phyloP scores from a whole-genome alignment of 495 filamentous ascomycete genomes.

The Trichoderma virens region DNA sequence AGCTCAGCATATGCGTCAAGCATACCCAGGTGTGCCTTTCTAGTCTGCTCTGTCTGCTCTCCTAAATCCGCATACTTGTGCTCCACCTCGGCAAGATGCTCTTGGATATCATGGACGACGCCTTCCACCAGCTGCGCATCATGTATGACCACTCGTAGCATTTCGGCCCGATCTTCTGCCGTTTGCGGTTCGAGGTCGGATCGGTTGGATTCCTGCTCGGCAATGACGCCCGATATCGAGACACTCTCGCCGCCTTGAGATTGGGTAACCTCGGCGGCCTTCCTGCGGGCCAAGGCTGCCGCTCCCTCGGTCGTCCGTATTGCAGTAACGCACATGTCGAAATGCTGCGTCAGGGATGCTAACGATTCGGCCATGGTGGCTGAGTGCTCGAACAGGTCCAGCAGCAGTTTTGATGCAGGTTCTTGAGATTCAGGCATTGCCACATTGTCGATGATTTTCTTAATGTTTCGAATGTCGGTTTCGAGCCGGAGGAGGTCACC shows the following conservation, averaged over 20 bases:
- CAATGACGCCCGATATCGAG: slow-evolving; percentile 47
- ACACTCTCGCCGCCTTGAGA: slow-evolving; percentile 55
- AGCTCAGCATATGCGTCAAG: slow-evolving; percentile 57
- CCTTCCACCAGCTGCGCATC: slow-evolving; percentile 86
- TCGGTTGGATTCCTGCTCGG: slow-evolving; percentile 50
- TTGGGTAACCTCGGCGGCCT: slow-evolving; percentile 45
- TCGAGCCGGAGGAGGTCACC: slow-evolving; percentile 57
- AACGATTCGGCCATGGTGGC: slow-evolving; percentile 76
- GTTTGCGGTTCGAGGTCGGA: slow-evolving; percentile 62
- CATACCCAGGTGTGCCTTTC: slow-evolving; percentile 36
- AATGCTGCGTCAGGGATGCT: slow-evolving; percentile 79
- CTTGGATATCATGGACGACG: slow-evolving; percentile 76
- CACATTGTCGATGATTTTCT: slow-evolving; percentile 28
- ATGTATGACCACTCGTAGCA: slow-evolving; percentile 72
- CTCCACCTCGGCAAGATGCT: slow-evolving; percentile 72
- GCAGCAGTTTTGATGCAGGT: slow-evolving; percentile 60
- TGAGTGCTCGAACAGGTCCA: slow-evolving; percentile 66
- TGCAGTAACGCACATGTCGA: slow-evolving; percentile 88
- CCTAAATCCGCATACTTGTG: slow-evolving; percentile 48
- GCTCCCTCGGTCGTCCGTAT: slow-evolving; percentile 91
- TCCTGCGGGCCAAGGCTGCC: slow-evolving; percentile 56
- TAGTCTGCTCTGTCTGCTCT: slow-evolving; percentile 49
- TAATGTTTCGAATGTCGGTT: slow-evolving; percentile 45
- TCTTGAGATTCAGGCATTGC: slow-evolving; percentile 30
- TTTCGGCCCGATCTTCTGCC: slow-evolving; percentile 68